Evolutionary conservation across 306 rosid species (phyloP).

Genomic region (Carpinus viminea): DNA sequence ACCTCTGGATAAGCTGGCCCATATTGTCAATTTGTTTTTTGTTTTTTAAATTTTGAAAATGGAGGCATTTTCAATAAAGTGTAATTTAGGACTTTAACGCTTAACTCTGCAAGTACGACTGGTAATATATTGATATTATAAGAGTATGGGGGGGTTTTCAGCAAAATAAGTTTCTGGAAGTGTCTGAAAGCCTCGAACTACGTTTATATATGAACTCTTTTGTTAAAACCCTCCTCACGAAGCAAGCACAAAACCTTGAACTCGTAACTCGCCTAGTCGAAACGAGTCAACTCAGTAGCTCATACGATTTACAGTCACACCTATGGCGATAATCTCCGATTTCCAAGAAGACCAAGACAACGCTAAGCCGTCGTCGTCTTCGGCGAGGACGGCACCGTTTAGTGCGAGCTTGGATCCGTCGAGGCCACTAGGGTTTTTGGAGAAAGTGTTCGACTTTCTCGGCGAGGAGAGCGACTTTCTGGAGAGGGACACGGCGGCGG

Average conservation of each 20-base stretch:
- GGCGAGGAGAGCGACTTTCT: conserved; percentile 66
- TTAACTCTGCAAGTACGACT: background rate
- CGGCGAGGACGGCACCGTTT: conserved; percentile 39
- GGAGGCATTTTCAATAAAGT: too few species aligned
- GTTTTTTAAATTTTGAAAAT: too few species aligned
- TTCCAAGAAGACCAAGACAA: conserved; percentile 41
- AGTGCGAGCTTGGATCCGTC: conserved; percentile 60
- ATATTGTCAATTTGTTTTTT: too few species aligned
- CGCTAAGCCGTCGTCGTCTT: conserved; percentile 26
- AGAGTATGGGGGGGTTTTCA: background rate
- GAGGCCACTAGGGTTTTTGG: conserved; percentile 55
- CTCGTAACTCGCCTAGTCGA: background rate
- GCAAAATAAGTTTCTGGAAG: background rate
- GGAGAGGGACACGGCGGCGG: conserved; percentile 46
- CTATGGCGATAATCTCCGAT: conserved; percentile 83
- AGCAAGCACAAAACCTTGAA: background rate
- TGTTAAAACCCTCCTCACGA: background rate
- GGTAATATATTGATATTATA: background rate
- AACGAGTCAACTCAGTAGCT: background rate
- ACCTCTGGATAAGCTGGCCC: too few species aligned
- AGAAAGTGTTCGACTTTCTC: conserved; percentile 64
- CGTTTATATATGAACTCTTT: background rate
- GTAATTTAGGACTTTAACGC: background rate
- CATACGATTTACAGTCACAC: background rate
- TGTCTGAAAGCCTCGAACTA: background rate